These are phyloP conservation scores for Hygrophila difformis DNA, from an alignment of 257 asterid genomes.

Conservation along the genomic window DNA sequence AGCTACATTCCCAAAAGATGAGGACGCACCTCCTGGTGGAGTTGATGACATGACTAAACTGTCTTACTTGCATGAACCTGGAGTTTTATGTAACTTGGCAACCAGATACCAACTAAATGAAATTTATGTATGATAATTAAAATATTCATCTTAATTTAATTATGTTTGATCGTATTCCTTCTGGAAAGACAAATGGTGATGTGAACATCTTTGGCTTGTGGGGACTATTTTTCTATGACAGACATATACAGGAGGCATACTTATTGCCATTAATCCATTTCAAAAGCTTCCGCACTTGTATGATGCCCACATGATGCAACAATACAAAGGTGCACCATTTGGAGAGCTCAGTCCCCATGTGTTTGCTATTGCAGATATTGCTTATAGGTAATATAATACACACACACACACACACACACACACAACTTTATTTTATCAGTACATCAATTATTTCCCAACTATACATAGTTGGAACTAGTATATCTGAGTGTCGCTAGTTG, in stretches of 20 bases:
- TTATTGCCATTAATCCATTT: slow-evolving; percentile 95
- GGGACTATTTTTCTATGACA: slow-evolving; percentile 40
- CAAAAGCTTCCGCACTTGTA: slow-evolving; percentile 94
- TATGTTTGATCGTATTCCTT: slow-evolving; percentile 14
- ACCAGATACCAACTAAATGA: slow-evolving; percentile 85
- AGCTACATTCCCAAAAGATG: slow-evolving; percentile 74
- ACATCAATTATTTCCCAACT: no score
- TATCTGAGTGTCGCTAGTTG: slow-evolving; percentile 29
- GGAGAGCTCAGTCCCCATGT: slow-evolving; percentile 97
- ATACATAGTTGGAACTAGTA: slow-evolving; percentile 16
- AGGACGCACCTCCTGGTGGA: slow-evolving; percentile 89
- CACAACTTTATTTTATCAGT: no score
- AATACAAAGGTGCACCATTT: slow-evolving; percentile 87
- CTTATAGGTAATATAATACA: slow-evolving; percentile 84
- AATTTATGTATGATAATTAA: slow-evolving; percentile 60
- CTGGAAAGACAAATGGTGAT: slow-evolving; percentile 12
- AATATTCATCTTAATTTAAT: slow-evolving; percentile 9
- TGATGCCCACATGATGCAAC: slow-evolving; percentile 83
- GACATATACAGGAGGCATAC: slow-evolving; percentile 99
- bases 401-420: no score
- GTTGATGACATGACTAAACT: slow-evolving; percentile 97
- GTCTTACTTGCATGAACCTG: slow-evolving; percentile 94
- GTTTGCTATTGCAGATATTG: slow-evolving; percentile 91
- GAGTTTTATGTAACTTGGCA: slow-evolving; percentile 82
- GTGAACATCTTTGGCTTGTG: slow-evolving; percentile 5